Percentiles rank a stretch among this genome's conserved stretches.
phyloP scores from a whole-genome alignment of 1,284 basidiomycete species.

The Cryptococcus wingfieldii region DNA sequence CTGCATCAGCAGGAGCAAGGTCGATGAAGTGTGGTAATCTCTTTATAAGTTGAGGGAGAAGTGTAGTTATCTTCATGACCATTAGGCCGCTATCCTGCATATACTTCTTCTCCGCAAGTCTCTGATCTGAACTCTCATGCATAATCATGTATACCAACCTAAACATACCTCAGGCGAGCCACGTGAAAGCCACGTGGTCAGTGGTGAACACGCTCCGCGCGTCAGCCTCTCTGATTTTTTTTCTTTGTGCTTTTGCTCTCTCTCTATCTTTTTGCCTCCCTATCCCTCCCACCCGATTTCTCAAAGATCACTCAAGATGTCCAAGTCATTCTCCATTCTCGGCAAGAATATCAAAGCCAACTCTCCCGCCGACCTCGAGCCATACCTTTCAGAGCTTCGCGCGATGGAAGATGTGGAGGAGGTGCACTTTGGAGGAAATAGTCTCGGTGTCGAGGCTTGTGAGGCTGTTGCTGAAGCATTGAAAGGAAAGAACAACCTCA shows the following conservation, averaged over 20 bases:
- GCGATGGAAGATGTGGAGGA: conserved; percentile 65
- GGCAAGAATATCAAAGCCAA: conserved; percentile 80
- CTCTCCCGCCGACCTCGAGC: conserved; percentile 70
- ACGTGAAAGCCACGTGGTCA: too few relatives aligned
- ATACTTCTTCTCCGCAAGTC: too few relatives aligned
- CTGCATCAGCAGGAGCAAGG: conserved; percentile 82
- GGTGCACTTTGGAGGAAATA: conserved; percentile 92
- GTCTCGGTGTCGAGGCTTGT: conserved; percentile 90
- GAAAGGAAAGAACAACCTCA: conserved; percentile 63
- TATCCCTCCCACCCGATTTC: background rate
- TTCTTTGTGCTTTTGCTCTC: background rate
- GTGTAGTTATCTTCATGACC: background rate
- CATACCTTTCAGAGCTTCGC: conserved; percentile 66
- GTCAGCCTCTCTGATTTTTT: background rate
- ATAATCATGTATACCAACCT: too few relatives aligned
- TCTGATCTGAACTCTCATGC: too few relatives aligned
- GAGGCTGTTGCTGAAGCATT: conserved; percentile 78
- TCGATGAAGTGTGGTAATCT: conserved; percentile 67
- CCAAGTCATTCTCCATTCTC: conserved; percentile 58
- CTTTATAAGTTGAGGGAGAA: too few relatives aligned
- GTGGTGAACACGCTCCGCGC: conserved; percentile 21
- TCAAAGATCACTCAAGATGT: conserved; percentile 2
- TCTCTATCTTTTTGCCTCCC: background rate
- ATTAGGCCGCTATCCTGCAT: too few relatives aligned
- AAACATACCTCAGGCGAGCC: too few relatives aligned